Evolutionary conservation across 2,329 filamentous ascomycete genomes (phyloP), one percentile per base, ranked within the genome.

Genomic region (Fusarium tjaetaba): DNA sequence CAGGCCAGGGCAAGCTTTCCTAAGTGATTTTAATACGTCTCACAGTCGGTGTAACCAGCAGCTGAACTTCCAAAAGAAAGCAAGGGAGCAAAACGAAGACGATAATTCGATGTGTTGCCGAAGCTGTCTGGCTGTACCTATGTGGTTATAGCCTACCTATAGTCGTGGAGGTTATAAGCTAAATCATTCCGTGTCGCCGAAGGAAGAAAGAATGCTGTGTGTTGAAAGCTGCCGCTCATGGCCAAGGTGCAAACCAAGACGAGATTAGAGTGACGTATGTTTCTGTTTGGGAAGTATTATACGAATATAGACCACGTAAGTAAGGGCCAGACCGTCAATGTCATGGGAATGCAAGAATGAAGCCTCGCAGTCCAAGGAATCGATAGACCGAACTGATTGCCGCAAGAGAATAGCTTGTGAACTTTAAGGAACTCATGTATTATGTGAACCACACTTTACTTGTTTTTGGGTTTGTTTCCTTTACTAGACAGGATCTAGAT

Each of bases 161-260:
- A 22, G 26, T 48, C 10, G 18, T 48, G 13, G 20, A 30, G 28
- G 46, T 32, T n/a, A 43, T 45, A 48, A 67, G 36, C 30, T 46
- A 36, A 20, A 39, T 22, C 39, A n/a, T 52, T 68, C 39, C 67
- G 38, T 73, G 51, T 51, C 52, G 64, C 49, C 30, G 59, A 26
- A 20, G 38, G 38, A 45, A 41, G 22, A 24, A 67, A 74, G 62
- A 73, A 73, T 74, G 67, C 18, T 57, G 41, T n/a, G 34, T 41
- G 32, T 58, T 36, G 34, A 34, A 52, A 24, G 15, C 28, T 46
- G 24, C 30, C 56, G 42, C 51, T 57, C 32, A 28, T 34, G 43
- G 28, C 39, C 7, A 41, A n/a, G n/a, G 7, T 15, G 20, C 26
- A 60, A 42, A 53, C 26, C 32, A 34, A 46, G 26, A 46, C 28